Percentiles rank a stretch among this genome's conserved stretches.
Evolutionary conservation across 1,284 basidiomycete species (phyloP).

Genomic region (Sanguinoderma infundibulare): DNA sequence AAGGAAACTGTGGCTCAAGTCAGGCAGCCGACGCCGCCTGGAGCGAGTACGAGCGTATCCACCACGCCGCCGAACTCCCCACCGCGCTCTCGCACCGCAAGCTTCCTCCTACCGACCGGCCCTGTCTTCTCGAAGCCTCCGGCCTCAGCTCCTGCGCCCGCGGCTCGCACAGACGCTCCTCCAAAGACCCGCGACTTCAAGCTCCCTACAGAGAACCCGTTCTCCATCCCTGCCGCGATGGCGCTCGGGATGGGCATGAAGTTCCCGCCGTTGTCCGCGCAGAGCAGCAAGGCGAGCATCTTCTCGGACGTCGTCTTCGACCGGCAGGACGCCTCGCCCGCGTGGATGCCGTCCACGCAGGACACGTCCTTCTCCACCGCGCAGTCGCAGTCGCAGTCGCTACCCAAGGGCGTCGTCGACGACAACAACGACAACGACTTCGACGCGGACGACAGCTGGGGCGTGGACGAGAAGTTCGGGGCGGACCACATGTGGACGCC

Average conservation of each 20-base stretch:
- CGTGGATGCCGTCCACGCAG: constrained; percentile 65
- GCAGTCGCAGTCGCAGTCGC: constrained; percentile 37
- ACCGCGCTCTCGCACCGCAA: constrained; percentile 30
- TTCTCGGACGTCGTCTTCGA: constrained; percentile 56
- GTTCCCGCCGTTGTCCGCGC: constrained; percentile 46
- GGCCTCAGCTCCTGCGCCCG: constrained; percentile 14
- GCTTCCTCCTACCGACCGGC: constrained; percentile 41
- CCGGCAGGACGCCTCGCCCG: constrained; percentile 43
- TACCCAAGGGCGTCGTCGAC: constrained; percentile 30
- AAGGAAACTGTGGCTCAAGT: neutral
- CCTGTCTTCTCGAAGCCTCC: constrained; percentile 64
- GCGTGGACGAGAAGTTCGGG: constrained; percentile 63
- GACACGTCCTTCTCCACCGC: constrained; percentile 57
- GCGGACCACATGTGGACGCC: constrained; percentile 62
- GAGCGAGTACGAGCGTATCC: constrained; percentile 42
- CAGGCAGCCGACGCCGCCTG: constrained; percentile 4
- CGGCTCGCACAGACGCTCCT: constrained; percentile 3
- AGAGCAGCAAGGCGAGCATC: constrained; percentile 56
- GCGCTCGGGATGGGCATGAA: constrained; percentile 45
- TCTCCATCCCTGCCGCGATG: constrained; percentile 48
- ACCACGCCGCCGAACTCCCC: constrained; percentile 66
- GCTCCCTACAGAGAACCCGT: constrained; percentile 39
- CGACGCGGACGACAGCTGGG: constrained; percentile 77
- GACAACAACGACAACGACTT: constrained; percentile 30
- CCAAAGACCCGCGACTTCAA: constrained; percentile 32